A percentile compares a stretch with the other conserved stretches of the same genome.
Conservation (phyloP, 257 asterid species). For the Cruciata laevipes region DNA sequence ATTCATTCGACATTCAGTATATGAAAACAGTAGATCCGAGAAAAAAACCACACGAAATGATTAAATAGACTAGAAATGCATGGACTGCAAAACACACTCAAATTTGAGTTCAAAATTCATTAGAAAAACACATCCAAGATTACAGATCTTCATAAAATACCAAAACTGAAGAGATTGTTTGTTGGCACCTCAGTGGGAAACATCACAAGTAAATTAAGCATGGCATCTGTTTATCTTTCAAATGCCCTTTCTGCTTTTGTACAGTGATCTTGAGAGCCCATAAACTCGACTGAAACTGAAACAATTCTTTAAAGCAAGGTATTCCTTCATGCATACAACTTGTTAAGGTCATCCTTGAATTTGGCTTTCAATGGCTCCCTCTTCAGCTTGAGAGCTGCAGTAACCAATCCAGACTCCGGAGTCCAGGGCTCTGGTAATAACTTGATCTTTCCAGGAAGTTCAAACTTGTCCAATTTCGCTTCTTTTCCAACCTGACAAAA, state of each 20-base stretch:
- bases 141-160: neutral
- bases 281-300: neutral
- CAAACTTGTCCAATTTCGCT: conserved; percentile 70
- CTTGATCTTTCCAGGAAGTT: conserved; percentile 70
- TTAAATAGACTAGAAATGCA: too few relatives aligned
- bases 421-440: conserved; percentile 86
- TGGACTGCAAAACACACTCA: neutral
- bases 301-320: neutral
- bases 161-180: neutral
- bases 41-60: too few relatives aligned
- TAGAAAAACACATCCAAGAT: neutral
- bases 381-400: conserved; percentile 80
- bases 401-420: conserved; percentile 87
- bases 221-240: neutral
- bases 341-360: conserved; percentile 56
- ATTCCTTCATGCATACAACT: conserved; percentile 43
- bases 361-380: conserved; percentile 70
- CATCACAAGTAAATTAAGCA: neutral
- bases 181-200: neutral
- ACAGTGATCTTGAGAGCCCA: neutral
- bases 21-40: too few relatives aligned
- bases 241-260: neutral
- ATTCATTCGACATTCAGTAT: too few relatives aligned
- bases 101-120: neutral
- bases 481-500: conserved; percentile 56